phyloP scores from a whole-genome alignment of 2,329 filamentous ascomycete genomes.

The Hortaea werneckii region DNA sequence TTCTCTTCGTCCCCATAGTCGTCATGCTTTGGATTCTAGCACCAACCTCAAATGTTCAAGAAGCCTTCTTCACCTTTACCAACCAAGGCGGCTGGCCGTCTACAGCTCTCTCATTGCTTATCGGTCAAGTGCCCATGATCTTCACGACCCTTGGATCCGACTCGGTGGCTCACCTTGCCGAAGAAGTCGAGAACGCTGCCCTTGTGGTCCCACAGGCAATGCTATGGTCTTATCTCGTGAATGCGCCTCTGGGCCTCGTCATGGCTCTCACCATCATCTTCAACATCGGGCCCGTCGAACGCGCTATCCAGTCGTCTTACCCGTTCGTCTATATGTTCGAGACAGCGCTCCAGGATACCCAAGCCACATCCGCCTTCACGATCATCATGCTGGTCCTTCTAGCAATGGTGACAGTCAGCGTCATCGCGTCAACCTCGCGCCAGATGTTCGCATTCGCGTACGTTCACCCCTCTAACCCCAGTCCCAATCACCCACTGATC shows the following conservation, averaged over 20 bases:
- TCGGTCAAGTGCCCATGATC: slow-evolving; percentile 29
- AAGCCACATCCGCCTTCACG: slow-evolving; percentile 22
- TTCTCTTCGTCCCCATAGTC: slow-evolving; percentile 23
- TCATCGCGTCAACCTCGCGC: slow-evolving; percentile 30
- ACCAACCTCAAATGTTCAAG: not conserved
- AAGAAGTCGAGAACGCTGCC: slow-evolving; percentile 34
- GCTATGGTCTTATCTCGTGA: slow-evolving; percentile 30
- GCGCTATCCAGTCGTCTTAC: slow-evolving; percentile 15
- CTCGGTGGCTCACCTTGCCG: slow-evolving; percentile 33
- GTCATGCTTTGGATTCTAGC: slow-evolving; percentile 15
- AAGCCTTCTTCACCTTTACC: slow-evolving; percentile 27
- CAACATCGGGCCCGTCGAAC: slow-evolving; percentile 25
- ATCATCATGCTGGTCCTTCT: slow-evolving; percentile 21
- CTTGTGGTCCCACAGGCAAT: slow-evolving; percentile 33
- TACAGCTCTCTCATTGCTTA: slow-evolving; percentile 28
- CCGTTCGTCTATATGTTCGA: slow-evolving; percentile 27
- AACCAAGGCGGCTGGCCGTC: slow-evolving; percentile 31
- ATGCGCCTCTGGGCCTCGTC: slow-evolving; percentile 18
- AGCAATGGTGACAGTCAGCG: slow-evolving; percentile 30
- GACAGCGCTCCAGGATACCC: slow-evolving; percentile 19
- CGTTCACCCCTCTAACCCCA: slow-evolving; percentile 5
- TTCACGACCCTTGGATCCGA: slow-evolving; percentile 24
- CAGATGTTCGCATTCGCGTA: slow-evolving; percentile 32
- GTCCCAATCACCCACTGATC: not conserved
- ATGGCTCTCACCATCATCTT: slow-evolving; percentile 26